A percentile compares a stretch with the other conserved stretches of the same genome.
Conservation (phyloP, 495 filamentous ascomycete genomes). For the Xylaria sp. region DNA sequence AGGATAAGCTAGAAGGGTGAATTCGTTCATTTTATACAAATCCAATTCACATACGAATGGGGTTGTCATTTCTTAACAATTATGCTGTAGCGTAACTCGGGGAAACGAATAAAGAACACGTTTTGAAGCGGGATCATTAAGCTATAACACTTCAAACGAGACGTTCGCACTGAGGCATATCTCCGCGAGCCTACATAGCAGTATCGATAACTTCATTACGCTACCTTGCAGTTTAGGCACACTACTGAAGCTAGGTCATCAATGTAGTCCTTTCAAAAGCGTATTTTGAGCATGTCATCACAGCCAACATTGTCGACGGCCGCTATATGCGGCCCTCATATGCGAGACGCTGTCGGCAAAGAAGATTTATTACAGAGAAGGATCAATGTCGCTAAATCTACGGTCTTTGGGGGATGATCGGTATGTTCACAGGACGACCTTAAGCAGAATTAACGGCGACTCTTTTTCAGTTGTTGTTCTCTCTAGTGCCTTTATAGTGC, state of each 20-base stretch:
- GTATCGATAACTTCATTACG: not conserved
- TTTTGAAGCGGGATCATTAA: not conserved
- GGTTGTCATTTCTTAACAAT: not conserved
- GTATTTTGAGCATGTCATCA: too few relatives aligned
- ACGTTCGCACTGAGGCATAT: not conserved
- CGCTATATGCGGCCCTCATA: not conserved
- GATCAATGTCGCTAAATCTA: not conserved
- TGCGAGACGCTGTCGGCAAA: not conserved
- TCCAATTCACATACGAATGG: not conserved
- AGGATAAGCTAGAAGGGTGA: not conserved
- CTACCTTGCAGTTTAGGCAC: not conserved
- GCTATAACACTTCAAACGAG: not conserved
- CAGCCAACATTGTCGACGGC: not conserved
- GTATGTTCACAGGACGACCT: not conserved
- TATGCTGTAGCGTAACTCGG: not conserved
- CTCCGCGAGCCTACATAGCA: not conserved
- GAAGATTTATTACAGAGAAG: not conserved
- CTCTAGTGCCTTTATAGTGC: constrained; percentile 26
- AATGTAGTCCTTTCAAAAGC: not conserved
- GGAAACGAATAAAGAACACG: not conserved
- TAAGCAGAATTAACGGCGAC: not conserved
- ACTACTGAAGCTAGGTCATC: not conserved
- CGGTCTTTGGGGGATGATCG: not conserved
- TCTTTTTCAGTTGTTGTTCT: constrained; percentile 13
- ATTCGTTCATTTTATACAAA: not conserved